A percentile compares a stretch with the other conserved stretches of the same genome.
Conservation (phyloP, 306 rosid genomes). For the Quercus ilex region DNA sequence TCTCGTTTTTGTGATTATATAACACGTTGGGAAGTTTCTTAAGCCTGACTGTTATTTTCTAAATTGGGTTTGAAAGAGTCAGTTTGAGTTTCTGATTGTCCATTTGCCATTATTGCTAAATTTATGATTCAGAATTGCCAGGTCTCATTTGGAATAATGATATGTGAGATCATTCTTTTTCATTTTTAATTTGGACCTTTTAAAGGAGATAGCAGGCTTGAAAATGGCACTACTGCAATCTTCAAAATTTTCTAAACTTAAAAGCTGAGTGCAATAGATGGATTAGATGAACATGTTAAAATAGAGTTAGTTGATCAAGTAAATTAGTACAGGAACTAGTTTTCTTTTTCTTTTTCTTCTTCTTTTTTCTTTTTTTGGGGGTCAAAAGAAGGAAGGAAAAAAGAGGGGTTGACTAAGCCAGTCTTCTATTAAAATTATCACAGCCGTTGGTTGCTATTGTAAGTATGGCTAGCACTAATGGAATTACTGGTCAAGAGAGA, state of each 20-base stretch:
- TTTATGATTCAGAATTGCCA: not conserved
- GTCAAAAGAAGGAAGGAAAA: not conserved
- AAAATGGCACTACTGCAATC: not conserved
- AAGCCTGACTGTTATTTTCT: not conserved
- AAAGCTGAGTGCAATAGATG: not conserved
- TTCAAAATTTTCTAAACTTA: not conserved
- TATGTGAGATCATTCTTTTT: not conserved
- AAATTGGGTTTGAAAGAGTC: not conserved
- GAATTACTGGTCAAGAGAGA: not conserved
- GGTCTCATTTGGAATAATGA: not conserved
- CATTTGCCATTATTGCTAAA: not conserved
- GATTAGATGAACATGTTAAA: not conserved
- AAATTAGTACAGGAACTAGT: not conserved
- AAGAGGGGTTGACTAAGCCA: not conserved
- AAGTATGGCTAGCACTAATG: not conserved
- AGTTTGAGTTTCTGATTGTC: not conserved
- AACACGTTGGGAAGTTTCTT: not conserved
- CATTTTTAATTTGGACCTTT: not conserved
- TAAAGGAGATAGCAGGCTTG: not conserved
- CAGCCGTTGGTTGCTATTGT: not conserved
- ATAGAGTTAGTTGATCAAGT: not conserved
- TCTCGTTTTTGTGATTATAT: not conserved
- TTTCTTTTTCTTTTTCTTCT: not conserved
- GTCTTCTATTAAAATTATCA: not conserved
- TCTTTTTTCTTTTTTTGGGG: no score